Conservation (phyloP, 2,329 filamentous ascomycete species). For the Scedosporium aurantiacum region DNA sequence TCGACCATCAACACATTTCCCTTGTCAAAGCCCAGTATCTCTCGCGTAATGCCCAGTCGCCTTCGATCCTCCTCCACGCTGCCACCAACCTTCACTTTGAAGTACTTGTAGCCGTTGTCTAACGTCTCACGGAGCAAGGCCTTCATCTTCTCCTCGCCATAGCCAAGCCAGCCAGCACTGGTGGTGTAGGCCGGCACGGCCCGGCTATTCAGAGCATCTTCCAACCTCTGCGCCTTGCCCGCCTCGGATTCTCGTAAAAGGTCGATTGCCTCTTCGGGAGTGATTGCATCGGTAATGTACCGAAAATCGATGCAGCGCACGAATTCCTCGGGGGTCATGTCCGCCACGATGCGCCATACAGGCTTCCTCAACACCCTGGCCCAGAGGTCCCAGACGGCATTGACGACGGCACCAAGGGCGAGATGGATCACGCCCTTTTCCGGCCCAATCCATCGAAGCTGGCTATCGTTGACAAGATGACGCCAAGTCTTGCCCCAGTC, state of each 20-base stretch:
- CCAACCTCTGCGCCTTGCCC: conserved; percentile 59
- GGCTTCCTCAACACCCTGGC: conserved; percentile 77
- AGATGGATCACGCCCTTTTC: conserved; percentile 94
- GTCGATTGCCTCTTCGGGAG: conserved; percentile 67
- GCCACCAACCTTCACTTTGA: conserved; percentile 83
- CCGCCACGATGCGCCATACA: conserved; percentile 80
- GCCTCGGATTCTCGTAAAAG: conserved; percentile 55
- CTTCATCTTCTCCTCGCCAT: conserved; percentile 80
- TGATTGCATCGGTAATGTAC: conserved; percentile 90
- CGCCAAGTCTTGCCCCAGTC: conserved; percentile 88
- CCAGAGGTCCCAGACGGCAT: conserved; percentile 94
- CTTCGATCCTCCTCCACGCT: conserved; percentile 60
- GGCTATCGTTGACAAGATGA: conserved; percentile 80
- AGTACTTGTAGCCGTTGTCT: conserved; percentile 66
- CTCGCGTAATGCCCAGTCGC: conserved; percentile 61
- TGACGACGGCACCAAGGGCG: conserved; percentile 77
- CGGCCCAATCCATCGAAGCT: conserved; percentile 86
- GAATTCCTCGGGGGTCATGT: conserved; percentile 82
- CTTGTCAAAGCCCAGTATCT: conserved; percentile 70
- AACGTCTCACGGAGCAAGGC: conserved; percentile 62
- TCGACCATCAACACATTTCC: conserved; percentile 87
- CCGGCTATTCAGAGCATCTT: conserved; percentile 59
- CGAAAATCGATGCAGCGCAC: conserved; percentile 86
- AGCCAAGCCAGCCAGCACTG: conserved; percentile 83
- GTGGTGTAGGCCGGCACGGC: conserved; percentile 90